These are phyloP conservation scores for Yamadazyma sp. DNA, from an alignment of 805 yeast genomes.

Conservation along the genomic window DNA sequence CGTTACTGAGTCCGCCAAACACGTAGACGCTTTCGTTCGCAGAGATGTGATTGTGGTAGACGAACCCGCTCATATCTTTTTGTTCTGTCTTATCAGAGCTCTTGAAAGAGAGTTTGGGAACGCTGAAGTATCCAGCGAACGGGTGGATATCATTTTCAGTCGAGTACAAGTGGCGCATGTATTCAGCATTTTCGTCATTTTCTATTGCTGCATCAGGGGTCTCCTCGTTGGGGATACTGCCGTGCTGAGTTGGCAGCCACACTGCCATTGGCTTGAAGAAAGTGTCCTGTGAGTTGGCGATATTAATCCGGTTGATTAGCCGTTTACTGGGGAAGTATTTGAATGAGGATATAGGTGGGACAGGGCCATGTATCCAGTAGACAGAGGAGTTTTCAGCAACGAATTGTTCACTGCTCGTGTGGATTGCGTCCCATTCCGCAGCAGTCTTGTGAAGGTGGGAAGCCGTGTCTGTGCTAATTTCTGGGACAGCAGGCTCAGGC, in stretches of 20 bases:
- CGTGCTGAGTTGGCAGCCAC: slow-evolving; percentile 22
- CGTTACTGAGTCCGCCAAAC: slow-evolving; percentile 38
- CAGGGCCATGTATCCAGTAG: slow-evolving; percentile 31
- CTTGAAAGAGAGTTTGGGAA: slow-evolving; percentile 24
- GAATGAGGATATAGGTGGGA: slow-evolving; percentile 27
- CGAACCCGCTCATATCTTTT: slow-evolving; percentile 11
- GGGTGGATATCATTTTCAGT: slow-evolving; percentile 16
- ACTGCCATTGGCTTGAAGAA: slow-evolving; percentile 23
- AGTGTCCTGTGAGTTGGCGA: slow-evolving; percentile 4
- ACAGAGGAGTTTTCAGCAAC: slow-evolving; percentile 4
- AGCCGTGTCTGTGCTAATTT: not conserved
- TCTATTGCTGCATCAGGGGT: not conserved
- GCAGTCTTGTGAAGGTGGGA: not conserved
- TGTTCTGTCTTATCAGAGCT: not conserved
- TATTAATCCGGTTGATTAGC: slow-evolving; percentile 8
- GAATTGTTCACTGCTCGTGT: not conserved
- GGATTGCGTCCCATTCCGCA: not conserved
- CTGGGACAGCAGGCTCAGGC: not conserved
- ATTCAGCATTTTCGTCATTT: slow-evolving; percentile 2
- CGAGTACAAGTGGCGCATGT: slow-evolving; percentile 4
- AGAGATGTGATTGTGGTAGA: slow-evolving; percentile 35
- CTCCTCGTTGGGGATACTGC: slow-evolving; percentile 5
- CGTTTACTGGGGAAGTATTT: slow-evolving; percentile 19
- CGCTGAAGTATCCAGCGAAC: slow-evolving; percentile 28
- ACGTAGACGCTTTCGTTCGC: slow-evolving; percentile 28